Evolutionary conservation across 345 rosid genomes (phyloP), one percentile per base, ranked within the genome.

Genomic region (Eutrema japonicum): DNA sequence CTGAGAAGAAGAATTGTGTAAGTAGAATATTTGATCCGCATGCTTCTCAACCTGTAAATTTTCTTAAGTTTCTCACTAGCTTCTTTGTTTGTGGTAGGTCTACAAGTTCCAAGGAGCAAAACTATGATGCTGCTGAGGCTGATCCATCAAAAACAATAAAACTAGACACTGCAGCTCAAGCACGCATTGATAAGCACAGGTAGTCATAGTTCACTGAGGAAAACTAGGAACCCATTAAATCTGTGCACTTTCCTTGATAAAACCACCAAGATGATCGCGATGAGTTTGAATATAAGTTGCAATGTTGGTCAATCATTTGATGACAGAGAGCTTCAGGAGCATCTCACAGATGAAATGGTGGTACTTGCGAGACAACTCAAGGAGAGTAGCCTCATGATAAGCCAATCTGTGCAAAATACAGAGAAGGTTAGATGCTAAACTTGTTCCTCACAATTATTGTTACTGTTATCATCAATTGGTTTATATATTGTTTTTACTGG

Each of bases 281-380:
- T 4, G 63, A 53, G 41, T 36, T 43, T 64, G 8, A 32, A 4
- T 12, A 10, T 1, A n/a, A 60, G 48, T 29, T 33, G 42, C 4
- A n/a, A 14, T 1, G 2, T 36, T 61, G 55, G 10, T 69, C 26
- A 18, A 8, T 73, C 12, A 47, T 60, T 53, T 26, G 53, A 35
- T 54, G 41, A 64, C 88, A 89, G 93, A 74, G 82, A 86, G 78
- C 87, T 92, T 77, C 97, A 95, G 54, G 97, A 95, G 37, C 89
- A 86, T 73, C 79, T 95, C 66, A 90, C 96, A 0, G 96, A 90
- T 84, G 99, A 92, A 80, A 95, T 95, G 97, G 99, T 92, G 33
- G 96, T 77, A 54, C 84, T 95, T 79, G 99, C 97, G 8, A 77
- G 69, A 50, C 89, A 95, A 77, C 96, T 92, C 32, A 92, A 92